A percentile compares a stretch with the other conserved stretches of the same genome.
Conservation (phyloP, 163 green algal species). For the Botryococcus braunii region DNA sequence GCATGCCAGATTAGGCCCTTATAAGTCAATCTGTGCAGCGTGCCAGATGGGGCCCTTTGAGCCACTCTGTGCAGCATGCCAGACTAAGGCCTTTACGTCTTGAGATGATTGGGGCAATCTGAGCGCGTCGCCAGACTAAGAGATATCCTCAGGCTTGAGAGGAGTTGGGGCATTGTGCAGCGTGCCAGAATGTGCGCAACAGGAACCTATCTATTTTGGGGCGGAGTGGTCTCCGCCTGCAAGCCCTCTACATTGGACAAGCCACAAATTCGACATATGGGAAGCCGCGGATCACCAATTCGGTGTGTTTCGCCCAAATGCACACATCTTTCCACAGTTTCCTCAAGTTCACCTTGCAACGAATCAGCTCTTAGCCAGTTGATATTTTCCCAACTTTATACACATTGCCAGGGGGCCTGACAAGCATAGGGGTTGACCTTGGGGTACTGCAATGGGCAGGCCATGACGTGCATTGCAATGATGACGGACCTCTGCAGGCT, state of each 20-base stretch:
- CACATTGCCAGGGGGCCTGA: neutral
- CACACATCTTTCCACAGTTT: too few species aligned
- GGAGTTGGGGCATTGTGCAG: slow-evolving; percentile 1
- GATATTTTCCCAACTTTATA: too few species aligned
- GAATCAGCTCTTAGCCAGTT: too few species aligned
- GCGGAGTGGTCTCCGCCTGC: slow-evolving; percentile 20
- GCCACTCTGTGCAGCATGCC: too few species aligned
- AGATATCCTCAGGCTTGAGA: neutral
- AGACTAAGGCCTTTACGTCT: neutral
- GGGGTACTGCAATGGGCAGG: slow-evolving; percentile 5
- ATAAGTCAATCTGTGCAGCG: too few species aligned
- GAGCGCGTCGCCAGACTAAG: neutral
- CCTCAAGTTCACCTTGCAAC: too few species aligned
- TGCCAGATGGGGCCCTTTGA: too few species aligned
- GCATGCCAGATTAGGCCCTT: too few species aligned
- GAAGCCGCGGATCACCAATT: slow-evolving; percentile 56
- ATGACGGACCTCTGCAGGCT: slow-evolving; percentile 38
- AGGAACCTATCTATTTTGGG: slow-evolving; percentile 43
- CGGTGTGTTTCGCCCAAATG: slow-evolving; percentile 18
- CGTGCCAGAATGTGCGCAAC: slow-evolving; percentile 45
- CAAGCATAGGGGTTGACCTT: neutral
- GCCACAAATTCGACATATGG: slow-evolving; percentile 17
- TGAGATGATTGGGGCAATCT: slow-evolving; percentile 4
- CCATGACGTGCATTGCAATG: slow-evolving; percentile 32
- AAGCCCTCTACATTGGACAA: slow-evolving; percentile 43